These are phyloP conservation scores for Claviceps humidiphila DNA, from an alignment of 2,329 filamentous ascomycete species.

Conservation along the genomic window DNA sequence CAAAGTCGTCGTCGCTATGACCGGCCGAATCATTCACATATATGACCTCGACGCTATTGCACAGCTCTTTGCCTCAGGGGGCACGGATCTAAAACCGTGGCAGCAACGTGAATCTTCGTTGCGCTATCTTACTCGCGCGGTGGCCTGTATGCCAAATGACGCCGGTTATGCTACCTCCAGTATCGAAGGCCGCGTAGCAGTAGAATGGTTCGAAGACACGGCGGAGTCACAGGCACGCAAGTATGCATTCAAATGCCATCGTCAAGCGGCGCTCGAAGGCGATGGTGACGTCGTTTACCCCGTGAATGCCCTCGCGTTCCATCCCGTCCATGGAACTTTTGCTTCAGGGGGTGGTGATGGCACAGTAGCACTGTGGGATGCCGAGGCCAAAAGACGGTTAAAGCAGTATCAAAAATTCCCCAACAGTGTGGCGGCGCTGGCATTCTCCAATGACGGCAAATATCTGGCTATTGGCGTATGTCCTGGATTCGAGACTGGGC, in stretches of 20 bases:
- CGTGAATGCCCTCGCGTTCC: conserved; percentile 81
- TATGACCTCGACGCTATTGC: conserved; percentile 69
- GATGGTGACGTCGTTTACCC: conserved; percentile 75
- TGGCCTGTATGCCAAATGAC: conserved; percentile 94
- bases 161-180: conserved; percentile 83
- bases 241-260: conserved; percentile 98
- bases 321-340: conserved; percentile 72
- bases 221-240: conserved; percentile 79
- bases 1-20: conserved; percentile 92
- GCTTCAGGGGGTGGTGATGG: conserved; percentile 83
- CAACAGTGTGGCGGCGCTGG: conserved; percentile 62
- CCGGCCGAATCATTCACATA: conserved; percentile 82
- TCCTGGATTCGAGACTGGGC: conserved; percentile 77
- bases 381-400: conserved; percentile 77
- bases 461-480: conserved; percentile 70
- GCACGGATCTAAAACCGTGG: conserved; percentile 58
- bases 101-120: conserved; percentile 87
- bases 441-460: conserved; percentile 65
- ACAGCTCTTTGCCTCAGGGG: conserved; percentile 32
- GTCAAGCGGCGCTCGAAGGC: conserved; percentile 53
- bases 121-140: conserved; percentile 88
- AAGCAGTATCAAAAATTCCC: conserved; percentile 78
- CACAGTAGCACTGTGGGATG: conserved; percentile 88
- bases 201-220: conserved; percentile 94
- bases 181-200: conserved; percentile 90